Conservation (phyloP, 2,329 filamentous ascomycete genomes). For the Teratosphaeria gauchensis region DNA sequence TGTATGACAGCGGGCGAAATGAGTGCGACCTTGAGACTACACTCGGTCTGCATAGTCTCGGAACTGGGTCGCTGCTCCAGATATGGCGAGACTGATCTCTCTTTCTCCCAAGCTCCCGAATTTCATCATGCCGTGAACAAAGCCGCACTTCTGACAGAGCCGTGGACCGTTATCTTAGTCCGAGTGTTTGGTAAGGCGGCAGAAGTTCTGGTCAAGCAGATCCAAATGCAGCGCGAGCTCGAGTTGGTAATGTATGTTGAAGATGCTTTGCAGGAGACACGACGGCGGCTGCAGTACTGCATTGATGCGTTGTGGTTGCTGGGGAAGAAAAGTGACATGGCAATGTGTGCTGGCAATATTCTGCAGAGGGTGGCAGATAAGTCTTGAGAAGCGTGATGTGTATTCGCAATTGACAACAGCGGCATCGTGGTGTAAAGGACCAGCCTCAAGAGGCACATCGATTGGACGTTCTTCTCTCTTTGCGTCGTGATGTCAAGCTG, state of each 20-base stretch:
- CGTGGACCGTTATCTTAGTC: conserved; percentile 11
- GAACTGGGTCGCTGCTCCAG: conserved; percentile 9
- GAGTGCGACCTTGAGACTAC: background rate
- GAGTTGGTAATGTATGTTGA: background rate
- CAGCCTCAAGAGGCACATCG: too few relatives aligned
- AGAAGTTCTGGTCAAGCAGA: conserved; percentile 4
- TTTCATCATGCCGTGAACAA: conserved; percentile 12
- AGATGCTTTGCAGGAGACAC: background rate
- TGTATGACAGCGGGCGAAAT: background rate
- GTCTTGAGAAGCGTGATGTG: background rate
- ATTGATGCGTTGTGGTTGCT: background rate
- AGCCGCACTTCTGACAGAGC: conserved; percentile 12
- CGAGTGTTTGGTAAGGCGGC: conserved; percentile 10
- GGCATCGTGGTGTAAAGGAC: too few relatives aligned
- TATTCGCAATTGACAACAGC: too few relatives aligned
- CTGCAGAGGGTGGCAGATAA: background rate
- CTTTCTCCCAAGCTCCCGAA: conserved; percentile 8
- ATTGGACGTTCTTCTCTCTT: too few relatives aligned
- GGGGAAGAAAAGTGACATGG: background rate
- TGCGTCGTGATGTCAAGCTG: too few relatives aligned
- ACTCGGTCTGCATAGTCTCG: conserved; percentile 2
- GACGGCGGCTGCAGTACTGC: background rate
- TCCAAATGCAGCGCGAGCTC: background rate
- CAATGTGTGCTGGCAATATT: background rate
- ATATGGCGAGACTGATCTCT: conserved; percentile 1